A percentile compares a stretch with the other conserved stretches of the same genome.
Evolutionary conservation across 805 yeast species (phyloP).

Genomic region (Pichia paraexigua): DNA sequence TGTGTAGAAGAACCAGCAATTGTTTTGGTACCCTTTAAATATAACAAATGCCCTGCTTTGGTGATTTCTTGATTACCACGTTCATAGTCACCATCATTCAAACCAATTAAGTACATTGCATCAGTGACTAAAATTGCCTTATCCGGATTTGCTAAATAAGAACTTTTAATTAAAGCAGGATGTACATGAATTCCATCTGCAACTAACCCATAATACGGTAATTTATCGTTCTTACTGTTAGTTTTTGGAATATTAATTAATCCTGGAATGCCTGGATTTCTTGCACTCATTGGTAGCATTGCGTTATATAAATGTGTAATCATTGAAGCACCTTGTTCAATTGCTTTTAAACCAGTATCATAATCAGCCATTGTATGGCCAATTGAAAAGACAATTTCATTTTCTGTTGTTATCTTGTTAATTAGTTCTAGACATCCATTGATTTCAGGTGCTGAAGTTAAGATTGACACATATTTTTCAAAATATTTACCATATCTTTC

Average conservation of each 20-base stretch:
- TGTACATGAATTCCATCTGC: slow-evolving; percentile 56
- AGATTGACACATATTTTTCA: slow-evolving; percentile 21
- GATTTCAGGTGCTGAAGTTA: slow-evolving; percentile 46
- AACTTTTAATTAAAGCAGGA: slow-evolving; percentile 42
- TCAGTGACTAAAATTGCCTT: slow-evolving; percentile 51
- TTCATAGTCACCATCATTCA: slow-evolving; percentile 46
- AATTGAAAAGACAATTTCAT: slow-evolving; percentile 34
- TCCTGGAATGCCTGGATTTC: slow-evolving; percentile 52
- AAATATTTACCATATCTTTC: slow-evolving; percentile 7
- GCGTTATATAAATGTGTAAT: slow-evolving; percentile 55
- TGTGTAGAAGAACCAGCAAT: slow-evolving; percentile 59
- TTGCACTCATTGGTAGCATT: slow-evolving; percentile 52
- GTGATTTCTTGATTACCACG: slow-evolving; percentile 42
- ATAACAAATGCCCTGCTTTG: slow-evolving; percentile 39
- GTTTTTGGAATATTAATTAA: slow-evolving; percentile 26
- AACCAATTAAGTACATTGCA: slow-evolving; percentile 50
- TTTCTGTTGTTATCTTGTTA: slow-evolving; percentile 23
- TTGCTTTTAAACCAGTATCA: slow-evolving; percentile 32
- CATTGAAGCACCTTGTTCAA: slow-evolving; percentile 48
- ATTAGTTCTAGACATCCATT: slow-evolving; percentile 37
- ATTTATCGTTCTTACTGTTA: slow-evolving; percentile 15
- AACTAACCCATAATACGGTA: slow-evolving; percentile 46
- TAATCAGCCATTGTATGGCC: slow-evolving; percentile 40
- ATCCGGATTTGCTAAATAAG: slow-evolving; percentile 44
- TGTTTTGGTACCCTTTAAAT: slow-evolving; percentile 45